Conservation (phyloP, 2,329 filamentous ascomycete genomes). For the Cytospora mali region DNA sequence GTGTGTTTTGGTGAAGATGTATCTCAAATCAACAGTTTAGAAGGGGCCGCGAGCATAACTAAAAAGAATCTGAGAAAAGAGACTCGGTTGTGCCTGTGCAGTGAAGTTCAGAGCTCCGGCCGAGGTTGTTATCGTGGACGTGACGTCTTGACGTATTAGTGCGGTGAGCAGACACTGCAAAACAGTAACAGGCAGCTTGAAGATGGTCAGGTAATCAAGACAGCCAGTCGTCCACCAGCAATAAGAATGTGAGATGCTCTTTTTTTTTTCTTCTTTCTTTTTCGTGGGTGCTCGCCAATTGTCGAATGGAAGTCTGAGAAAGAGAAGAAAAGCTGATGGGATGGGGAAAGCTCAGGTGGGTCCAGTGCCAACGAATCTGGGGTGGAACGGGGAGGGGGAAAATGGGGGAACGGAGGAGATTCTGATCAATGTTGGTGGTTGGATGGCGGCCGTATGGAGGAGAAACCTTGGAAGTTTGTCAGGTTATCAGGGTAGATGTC, state of each 20-base stretch:
- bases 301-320: background rate
- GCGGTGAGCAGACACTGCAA: background rate
- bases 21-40: background rate
- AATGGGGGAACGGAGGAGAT: background rate
- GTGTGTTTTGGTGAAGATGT: conserved; percentile 10
- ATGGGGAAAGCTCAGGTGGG: background rate
- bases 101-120: background rate
- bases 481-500: no score
- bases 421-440: conserved; percentile 11
- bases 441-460: background rate
- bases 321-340: background rate
- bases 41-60: background rate
- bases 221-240: background rate
- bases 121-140: background rate
- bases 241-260: background rate
- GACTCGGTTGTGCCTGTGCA: background rate
- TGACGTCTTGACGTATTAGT: background rate
- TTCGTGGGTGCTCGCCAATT: background rate
- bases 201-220: background rate
- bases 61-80: background rate
- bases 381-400: background rate
- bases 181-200: background rate
- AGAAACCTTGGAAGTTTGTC: background rate
- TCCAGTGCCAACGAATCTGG: background rate
- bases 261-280: no score